Conservation (phyloP, 2,329 filamentous ascomycete genomes). For the Botryotinia convoluta region DNA sequence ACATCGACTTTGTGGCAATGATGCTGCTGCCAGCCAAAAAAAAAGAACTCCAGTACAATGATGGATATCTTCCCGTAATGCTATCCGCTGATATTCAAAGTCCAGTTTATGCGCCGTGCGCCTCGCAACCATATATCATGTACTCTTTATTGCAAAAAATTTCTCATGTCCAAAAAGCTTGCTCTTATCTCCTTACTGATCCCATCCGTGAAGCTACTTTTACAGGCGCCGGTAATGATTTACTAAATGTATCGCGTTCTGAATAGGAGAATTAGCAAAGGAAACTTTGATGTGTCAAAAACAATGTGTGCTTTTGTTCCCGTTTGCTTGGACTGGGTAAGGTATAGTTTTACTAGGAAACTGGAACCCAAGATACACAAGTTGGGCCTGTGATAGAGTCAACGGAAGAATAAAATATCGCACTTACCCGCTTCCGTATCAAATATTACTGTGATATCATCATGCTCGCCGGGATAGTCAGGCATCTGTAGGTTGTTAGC, state of each 20-base stretch:
- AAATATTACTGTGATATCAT: constrained; percentile 84
- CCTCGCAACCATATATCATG: constrained; percentile 4
- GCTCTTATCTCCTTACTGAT: constrained; percentile 36
- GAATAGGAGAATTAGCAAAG: not conserved
- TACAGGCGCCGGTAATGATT: constrained; percentile 38
- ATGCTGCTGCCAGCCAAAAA: constrained; percentile 4
- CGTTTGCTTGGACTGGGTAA: constrained; percentile 17
- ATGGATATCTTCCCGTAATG: constrained; percentile 17
- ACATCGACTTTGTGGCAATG: not conserved
- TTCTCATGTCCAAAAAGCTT: constrained; percentile 8
- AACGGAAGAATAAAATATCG: not conserved
- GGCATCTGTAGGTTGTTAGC: constrained; percentile 50
- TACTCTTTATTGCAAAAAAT: not conserved
- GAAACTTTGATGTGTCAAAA: not conserved
- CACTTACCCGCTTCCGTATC: constrained; percentile 59
- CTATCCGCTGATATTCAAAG: constrained; percentile 17
- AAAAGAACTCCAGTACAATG: constrained; percentile 2
- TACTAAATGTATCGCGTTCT: constrained; percentile 37
- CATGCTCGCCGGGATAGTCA: constrained; percentile 87
- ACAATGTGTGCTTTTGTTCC: no score
- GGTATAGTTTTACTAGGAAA: not conserved
- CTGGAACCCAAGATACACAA: not conserved
- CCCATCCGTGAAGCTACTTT: constrained; percentile 37
- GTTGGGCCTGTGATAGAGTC: not conserved
- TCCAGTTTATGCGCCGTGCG: constrained; percentile 15